These are phyloP conservation scores for Isoetes taiwanensis DNA, from an alignment of 75 land plant genomes.

Conservation along the genomic window DNA sequence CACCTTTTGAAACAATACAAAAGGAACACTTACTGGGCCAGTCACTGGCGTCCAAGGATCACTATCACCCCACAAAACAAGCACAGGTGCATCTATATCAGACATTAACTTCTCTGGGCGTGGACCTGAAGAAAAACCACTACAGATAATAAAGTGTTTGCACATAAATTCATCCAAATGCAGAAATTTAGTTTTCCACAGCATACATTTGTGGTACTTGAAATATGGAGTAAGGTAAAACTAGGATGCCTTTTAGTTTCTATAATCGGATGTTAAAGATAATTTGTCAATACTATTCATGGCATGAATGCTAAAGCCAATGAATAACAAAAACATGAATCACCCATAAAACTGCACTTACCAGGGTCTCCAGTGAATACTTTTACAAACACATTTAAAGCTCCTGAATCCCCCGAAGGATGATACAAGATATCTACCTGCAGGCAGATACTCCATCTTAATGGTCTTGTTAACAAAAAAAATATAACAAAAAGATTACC, in stretches of 20 bases:
- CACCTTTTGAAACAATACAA: not conserved
- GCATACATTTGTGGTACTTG: no score
- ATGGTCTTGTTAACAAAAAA: not conserved
- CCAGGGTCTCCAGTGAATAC: constrained; percentile 25
- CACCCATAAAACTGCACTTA: not conserved
- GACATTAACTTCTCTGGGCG: constrained; percentile 19
- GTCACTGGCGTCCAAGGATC: constrained; percentile 26
- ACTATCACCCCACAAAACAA: constrained; percentile 22
- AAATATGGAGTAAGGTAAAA: no score
- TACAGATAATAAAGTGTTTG: not conserved
- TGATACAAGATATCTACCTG: constrained; percentile 21
- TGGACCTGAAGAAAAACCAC: no score
- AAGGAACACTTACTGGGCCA: constrained; percentile 14
- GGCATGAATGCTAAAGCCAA: no score
- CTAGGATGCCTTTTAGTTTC: not conserved
- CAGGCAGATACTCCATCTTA: not conserved
- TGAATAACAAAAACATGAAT: not conserved
- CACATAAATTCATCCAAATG: no score
- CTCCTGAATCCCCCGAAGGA: constrained; percentile 22
- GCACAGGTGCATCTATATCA: constrained; percentile 11
- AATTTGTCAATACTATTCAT: no score
- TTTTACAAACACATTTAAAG: constrained; percentile 19
- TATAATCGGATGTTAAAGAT: no score
- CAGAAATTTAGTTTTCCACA: no score
- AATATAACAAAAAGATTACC: not conserved